Percentiles rank a stretch among this genome's conserved stretches.
Conservation (phyloP, 2,329 filamentous ascomycete species). For the Xylaria arbuscula region DNA sequence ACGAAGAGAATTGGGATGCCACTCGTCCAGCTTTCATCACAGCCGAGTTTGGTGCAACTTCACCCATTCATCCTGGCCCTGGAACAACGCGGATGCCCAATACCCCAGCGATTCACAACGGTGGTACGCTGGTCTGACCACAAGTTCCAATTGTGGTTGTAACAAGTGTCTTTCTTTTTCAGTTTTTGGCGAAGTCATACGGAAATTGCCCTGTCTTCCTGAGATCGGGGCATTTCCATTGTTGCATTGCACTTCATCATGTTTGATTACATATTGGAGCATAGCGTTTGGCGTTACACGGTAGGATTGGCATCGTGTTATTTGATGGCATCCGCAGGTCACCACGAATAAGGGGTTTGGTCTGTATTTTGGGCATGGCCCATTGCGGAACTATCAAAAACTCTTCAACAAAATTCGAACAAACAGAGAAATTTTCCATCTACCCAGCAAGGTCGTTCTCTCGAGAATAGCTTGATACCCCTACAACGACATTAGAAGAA, state of each 20-base stretch:
- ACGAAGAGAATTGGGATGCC: constrained; percentile 76
- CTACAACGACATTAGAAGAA: constrained; percentile 17
- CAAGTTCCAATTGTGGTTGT: constrained; percentile 25
- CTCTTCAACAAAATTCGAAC: constrained; percentile 9
- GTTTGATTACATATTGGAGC: constrained; percentile 47
- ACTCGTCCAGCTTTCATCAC: constrained; percentile 54
- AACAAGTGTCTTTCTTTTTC: constrained; percentile 29
- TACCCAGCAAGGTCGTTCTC: neutral
- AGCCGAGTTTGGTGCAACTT: constrained; percentile 53
- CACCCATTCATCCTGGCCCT: constrained; percentile 53
- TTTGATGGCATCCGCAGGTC: constrained; percentile 40
- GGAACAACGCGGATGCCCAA: constrained; percentile 53
- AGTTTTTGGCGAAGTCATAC: constrained; percentile 28
- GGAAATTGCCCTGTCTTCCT: constrained; percentile 31
- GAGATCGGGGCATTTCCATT: constrained; percentile 37
- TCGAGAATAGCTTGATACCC: constrained; percentile 10
- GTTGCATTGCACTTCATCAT: constrained; percentile 42
- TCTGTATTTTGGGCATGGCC: constrained; percentile 18
- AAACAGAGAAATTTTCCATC: constrained; percentile 13
- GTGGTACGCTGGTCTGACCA: constrained; percentile 61
- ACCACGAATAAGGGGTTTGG: constrained; percentile 10
- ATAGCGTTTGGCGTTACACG: constrained; percentile 52
- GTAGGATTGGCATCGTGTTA: constrained; percentile 41
- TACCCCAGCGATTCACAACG: constrained; percentile 64
- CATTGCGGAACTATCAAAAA: constrained; percentile 16